Base-by-base conservation (phyloP, 441 rosid genomes). In the Lepidium campestre region DNA sequence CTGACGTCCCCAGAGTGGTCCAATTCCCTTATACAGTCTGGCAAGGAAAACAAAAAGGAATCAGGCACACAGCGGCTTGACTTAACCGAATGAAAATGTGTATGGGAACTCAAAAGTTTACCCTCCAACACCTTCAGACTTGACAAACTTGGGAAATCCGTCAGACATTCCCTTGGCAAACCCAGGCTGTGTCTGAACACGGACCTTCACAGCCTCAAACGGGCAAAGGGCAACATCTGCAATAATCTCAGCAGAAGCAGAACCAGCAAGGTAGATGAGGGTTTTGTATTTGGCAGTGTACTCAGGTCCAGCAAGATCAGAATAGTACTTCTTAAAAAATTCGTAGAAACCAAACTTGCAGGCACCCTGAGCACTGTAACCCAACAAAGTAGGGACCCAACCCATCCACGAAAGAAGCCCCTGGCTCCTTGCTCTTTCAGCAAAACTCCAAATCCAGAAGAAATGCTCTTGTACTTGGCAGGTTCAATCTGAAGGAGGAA, bases 141-240 rank as follows among this genome's bases (percentile, higher is more conserved):
- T 53, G 58, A 32, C 12, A 53, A 53, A 53, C 58, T 53, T 53
- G 40, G 58, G 58, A 32, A 53, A 53, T 5, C 58, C 58, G 34
- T 53, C 58, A 53, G 58, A 52, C 36, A 50, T 36, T 58, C 99
- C 98, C 76, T 96, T 84, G 10, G 99, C 99, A 55, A 94, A 94
- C 44, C 99, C 99, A 71, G 99, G 99, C 81, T 94, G 99, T 36
- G 99, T 94, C 79, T 94, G 98, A 68, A 94, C 99, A 32, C 98
- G 79, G 54, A 94, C 99, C 88, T 94, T 94, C 12, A 94, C 99
- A 39, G 99, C 99, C 82, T 94, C 99, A 11, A 94, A 81, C 11
- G 99, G 99, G 87, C 99, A 91, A 61, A 94, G 97, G 0, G 97
- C 99, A 77, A 94, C n/a, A 82, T 94, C 99, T 11, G 99, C 99